Evolutionary conservation across 2,329 filamentous ascomycete species (phyloP).

Genomic region (Talaromyces sp.): DNA sequence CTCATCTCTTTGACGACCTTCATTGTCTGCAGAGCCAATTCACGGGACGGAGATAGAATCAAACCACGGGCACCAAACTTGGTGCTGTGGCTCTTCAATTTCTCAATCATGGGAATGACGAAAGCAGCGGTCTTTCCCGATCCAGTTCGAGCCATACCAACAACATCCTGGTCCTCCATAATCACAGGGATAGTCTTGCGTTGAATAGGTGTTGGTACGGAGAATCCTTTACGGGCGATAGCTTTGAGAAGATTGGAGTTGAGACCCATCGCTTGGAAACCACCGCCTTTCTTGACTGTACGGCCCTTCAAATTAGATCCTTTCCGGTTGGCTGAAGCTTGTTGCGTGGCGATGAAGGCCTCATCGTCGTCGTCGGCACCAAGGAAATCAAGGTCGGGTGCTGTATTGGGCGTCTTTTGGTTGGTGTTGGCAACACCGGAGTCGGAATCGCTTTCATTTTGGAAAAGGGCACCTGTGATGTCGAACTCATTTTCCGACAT

Average conservation of each 20-base stretch:
- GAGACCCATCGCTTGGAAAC: constrained; percentile 93
- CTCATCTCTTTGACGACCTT: constrained; percentile 96
- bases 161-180: constrained; percentile 89
- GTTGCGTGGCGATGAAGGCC: constrained; percentile 85
- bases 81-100: constrained; percentile 82
- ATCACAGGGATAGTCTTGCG: constrained; percentile 93
- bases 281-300: constrained; percentile 90
- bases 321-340: constrained; percentile 87
- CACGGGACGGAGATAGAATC: constrained; percentile 88
- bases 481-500: constrained; percentile 89
- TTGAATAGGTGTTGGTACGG: constrained; percentile 95
- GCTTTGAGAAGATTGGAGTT: constrained; percentile 84
- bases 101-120: constrained; percentile 97
- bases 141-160: constrained; percentile 98
- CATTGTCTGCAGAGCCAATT: constrained; percentile 90
- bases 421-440: constrained; percentile 38
- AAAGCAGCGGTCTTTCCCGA: constrained; percentile 98
- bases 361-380: constrained; percentile 71
- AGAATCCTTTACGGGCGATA: constrained; percentile 91
- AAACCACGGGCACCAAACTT: constrained; percentile 84
- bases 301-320: constrained; percentile 78
- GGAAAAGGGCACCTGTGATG: constrained; percentile 77
- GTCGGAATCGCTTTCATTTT: constrained; percentile 56
- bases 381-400: constrained; percentile 56
- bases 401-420: constrained; percentile 33